These are phyloP conservation scores for Aspergillus sclerotiicarbonarius DNA, from an alignment of 495 filamentous ascomycete genomes.

Conservation along the genomic window DNA sequence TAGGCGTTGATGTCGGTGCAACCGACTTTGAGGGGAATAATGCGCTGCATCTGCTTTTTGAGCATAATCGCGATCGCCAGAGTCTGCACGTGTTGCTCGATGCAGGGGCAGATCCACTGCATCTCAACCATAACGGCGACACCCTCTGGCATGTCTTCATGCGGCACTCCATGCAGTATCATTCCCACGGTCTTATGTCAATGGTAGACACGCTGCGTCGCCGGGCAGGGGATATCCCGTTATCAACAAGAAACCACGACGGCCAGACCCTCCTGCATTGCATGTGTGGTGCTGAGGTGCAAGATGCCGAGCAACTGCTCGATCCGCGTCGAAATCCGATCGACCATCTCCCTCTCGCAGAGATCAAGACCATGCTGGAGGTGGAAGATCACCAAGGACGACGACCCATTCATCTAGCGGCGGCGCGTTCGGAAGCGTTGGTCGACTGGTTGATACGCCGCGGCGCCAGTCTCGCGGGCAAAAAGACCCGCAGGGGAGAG, in stretches of 20 bases:
- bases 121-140: slow-evolving; percentile 20
- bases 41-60: slow-evolving; percentile 11
- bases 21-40: slow-evolving; percentile 25
- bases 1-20: slow-evolving; percentile 21
- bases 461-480: slow-evolving; percentile 26
- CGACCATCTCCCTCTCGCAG: slow-evolving; percentile 14
- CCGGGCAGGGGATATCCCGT: slow-evolving; percentile 13
- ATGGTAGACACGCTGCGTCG: background rate
- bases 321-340: slow-evolving; percentile 6
- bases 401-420: slow-evolving; percentile 34
- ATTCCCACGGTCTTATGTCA: background rate
- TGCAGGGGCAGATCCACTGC: slow-evolving; percentile 13
- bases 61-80: background rate
- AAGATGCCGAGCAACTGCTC: slow-evolving; percentile 7
- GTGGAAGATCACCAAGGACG: slow-evolving; percentile 20
- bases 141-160: slow-evolving; percentile 15
- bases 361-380: slow-evolving; percentile 1
- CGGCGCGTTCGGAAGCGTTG: slow-evolving; percentile 28
- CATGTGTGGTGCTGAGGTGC: slow-evolving; percentile 12
- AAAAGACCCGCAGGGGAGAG: slow-evolving; percentile 26
- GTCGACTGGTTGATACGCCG: slow-evolving; percentile 30
- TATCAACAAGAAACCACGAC: slow-evolving; percentile 16
- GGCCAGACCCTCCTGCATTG: slow-evolving; percentile 27
- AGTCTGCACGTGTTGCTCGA: slow-evolving; percentile 11
- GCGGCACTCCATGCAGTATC: slow-evolving; percentile 6